Base-by-base conservation (phyloP, 2,329 filamentous ascomycete species). In the Calonectria hongkongensis region DNA sequence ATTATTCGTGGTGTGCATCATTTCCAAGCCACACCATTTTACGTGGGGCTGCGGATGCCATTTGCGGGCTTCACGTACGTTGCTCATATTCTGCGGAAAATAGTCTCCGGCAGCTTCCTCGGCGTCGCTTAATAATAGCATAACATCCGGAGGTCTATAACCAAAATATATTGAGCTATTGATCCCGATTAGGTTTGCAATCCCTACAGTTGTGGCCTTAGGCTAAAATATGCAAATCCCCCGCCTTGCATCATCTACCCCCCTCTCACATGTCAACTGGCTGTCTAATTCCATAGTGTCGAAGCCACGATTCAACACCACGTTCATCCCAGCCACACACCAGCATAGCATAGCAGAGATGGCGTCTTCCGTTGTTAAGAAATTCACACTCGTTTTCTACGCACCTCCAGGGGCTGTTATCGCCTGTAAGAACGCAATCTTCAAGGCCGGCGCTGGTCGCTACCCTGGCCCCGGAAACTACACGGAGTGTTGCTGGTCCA, bases 381-480 rank as follows among this genome's bases (percentile, higher is more conserved):
- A 76, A 21, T 83, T 79, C 78, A 79, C 70, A 70, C 85, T 91
- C 54, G 81, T 89, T 71, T 91, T 91, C 81, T 86, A 86, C 82
- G 86, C 85, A 0, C 89, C 89, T 0, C 76, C 82, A 0, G 27
- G 83, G 4, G 81, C 84, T 27, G 82, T 89, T 18, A 82, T 84
- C 28, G 83, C 84, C 13, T 88, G 87, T 81, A 91, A 91, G 78
- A 70, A 82, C 0, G 89, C 89, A 75, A 84, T 91, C 79, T 91
- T 91, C 79, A 84, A 83, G 18, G 88, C 88, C 4, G 89, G 89
- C 15, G 89, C 89, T 2, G 89, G 89, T 18, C 83, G 86, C 43
- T 89, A 88, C 71, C 86, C 88, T 0, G 83, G 84, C 0, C 77
- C 84, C 1, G 87, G 87, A 48, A 87, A 87, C 79, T 91, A 91